Evolutionary conservation across 495 filamentous ascomycete species (phyloP).

Genomic region (Immersiella caudata): DNA sequence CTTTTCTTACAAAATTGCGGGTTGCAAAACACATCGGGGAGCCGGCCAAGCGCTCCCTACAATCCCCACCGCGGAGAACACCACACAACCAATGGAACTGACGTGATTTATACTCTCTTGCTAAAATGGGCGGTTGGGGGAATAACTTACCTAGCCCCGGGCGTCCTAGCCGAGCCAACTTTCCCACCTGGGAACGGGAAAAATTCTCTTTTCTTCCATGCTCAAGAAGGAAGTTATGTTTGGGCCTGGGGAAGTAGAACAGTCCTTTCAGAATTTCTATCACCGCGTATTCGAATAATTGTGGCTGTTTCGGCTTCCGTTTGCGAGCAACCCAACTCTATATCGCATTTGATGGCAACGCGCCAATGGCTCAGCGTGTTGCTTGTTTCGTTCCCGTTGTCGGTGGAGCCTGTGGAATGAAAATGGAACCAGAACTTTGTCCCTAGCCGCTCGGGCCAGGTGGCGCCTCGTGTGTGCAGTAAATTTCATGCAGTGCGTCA

Average conservation of each 20-base stretch:
- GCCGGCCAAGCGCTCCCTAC: slow-evolving; percentile 10
- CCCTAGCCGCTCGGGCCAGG: slow-evolving; percentile 25
- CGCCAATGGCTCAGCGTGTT: background rate
- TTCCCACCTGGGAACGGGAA: background rate
- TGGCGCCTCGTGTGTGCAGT: slow-evolving; percentile 34
- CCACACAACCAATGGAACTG: slow-evolving; percentile 3
- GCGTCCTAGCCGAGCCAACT: slow-evolving; percentile 14
- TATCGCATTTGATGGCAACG: background rate
- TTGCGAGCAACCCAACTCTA: background rate
- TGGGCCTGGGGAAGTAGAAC: no score
- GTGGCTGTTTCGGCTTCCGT: background rate
- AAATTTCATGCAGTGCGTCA: slow-evolving; percentile 37
- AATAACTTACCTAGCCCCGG: slow-evolving; percentile 5
- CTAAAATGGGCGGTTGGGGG: slow-evolving; percentile 1
- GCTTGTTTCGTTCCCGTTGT: slow-evolving; percentile 16
- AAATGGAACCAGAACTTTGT: background rate
- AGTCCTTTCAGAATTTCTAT: background rate
- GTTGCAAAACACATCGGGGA: slow-evolving; percentile 13
- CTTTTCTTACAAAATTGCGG: background rate
- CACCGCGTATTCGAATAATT: background rate
- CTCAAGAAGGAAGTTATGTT: no score
- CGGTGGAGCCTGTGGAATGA: slow-evolving; percentile 14
- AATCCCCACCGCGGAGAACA: background rate
- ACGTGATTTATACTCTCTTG: slow-evolving; percentile 6
- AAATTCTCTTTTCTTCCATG: background rate